These are phyloP conservation scores for Fusarium austroafricanum DNA, from an alignment of 2,329 filamentous ascomycete species.

Conservation along the genomic window DNA sequence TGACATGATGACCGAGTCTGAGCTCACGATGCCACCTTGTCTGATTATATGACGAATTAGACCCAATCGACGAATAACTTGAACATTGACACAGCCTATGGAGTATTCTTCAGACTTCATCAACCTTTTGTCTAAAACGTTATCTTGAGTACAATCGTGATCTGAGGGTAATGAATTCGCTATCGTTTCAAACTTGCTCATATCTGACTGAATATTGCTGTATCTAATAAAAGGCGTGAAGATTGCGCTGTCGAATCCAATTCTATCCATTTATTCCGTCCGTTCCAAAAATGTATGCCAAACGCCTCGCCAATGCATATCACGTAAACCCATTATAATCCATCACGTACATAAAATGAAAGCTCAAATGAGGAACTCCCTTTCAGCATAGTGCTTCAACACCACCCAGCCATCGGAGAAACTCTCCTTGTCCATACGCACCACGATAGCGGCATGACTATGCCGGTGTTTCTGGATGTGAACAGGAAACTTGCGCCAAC, in stretches of 20 bases:
- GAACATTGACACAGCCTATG: not conserved
- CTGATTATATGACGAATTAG: not conserved
- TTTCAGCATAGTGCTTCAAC: constrained; percentile 81
- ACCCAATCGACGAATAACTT: not conserved
- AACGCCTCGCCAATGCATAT: constrained; percentile 28
- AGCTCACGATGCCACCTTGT: constrained; percentile 21
- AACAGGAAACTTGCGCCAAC: constrained; percentile 74
- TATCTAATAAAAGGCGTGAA: not conserved
- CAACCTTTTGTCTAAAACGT: no score
- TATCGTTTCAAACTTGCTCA: not conserved
- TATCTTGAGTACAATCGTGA: not conserved
- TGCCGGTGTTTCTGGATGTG: constrained; percentile 83
- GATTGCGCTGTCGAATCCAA: not conserved
- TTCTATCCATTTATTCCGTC: constrained; percentile 7
- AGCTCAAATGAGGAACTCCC: constrained; percentile 69
- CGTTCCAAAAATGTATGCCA: not conserved
- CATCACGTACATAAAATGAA: not conserved
- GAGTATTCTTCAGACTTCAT: not conserved
- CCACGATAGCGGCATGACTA: constrained; percentile 90
- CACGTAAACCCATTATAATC: not conserved
- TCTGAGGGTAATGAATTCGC: not conserved
- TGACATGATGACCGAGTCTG: constrained; percentile 27
- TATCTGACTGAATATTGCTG: not conserved
- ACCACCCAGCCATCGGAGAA: constrained; percentile 85
- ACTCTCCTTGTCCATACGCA: constrained; percentile 72